Base-by-base conservation (phyloP, 2,329 filamentous ascomycete genomes). In the Coniochaeta sp. region DNA sequence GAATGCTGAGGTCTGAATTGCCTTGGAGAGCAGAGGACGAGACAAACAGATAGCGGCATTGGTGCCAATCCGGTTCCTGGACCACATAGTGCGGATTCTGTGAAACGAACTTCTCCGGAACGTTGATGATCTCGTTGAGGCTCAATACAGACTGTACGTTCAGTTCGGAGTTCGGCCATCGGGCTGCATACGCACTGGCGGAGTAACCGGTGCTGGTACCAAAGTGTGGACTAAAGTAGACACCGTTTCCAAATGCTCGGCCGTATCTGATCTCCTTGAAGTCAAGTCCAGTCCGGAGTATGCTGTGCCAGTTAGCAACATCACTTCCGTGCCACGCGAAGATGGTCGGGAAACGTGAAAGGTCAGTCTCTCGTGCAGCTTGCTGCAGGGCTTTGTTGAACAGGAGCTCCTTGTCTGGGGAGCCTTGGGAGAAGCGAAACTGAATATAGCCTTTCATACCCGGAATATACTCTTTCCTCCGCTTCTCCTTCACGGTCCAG, bases 251-350 rank as follows among this genome's bases (percentile, higher is more conserved):
- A 67, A 65, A 91, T 1, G 87, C 77, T 62, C 93, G 84, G 0
- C 92, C 93, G 70, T 93, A 75, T 0, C 70, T 47, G 0, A 76
- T 73, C 1, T 82, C 72, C 5, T 84, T 82, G 73, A 87, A 96
- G 70, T 96, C 84, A 6, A 97, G 77, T 0, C 93, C 92, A 62
- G 89, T 85, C 34, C 92, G 85, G 63, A 96, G 85, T 67, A 97
- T 96, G 67, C 88, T 89, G 72, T 97, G 93, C 93, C 93, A 96
- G 67, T 96, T 96, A 3, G 72, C 65, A 3, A 96, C 64, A 0
- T 76, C 71, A 67, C 90, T 96, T 6, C 92, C 93, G 71, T 97
- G 93, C 87, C 89, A 96, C 0, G 90, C 91, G 67, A 96, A 91
- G 1, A 96, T 72, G 0, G 90, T 93, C 0, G 89, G 89, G 65